Conservation (phyloP, 2,329 filamentous ascomycete genomes). For the Aspergillus neotritici region DNA sequence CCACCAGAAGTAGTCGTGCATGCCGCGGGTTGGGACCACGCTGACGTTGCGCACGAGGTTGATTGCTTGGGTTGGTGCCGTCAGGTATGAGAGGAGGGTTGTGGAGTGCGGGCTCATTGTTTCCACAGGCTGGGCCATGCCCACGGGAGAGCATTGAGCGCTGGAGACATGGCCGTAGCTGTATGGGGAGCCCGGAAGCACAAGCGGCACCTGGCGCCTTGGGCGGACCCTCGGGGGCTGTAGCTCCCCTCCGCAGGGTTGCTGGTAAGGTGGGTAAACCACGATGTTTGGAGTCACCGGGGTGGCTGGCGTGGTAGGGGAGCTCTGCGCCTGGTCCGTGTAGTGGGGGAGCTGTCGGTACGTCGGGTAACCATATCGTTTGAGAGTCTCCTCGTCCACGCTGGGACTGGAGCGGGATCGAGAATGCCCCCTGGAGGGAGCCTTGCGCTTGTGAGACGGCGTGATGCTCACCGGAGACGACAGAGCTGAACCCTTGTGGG, state of each 20-base stretch:
- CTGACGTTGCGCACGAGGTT: constrained; percentile 75
- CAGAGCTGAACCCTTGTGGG: constrained; percentile 42
- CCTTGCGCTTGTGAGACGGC: constrained; percentile 38
- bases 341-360: constrained; percentile 69
- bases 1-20: constrained; percentile 89
- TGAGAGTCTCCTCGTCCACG: constrained; percentile 60
- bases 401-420: constrained; percentile 63
- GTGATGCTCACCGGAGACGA: constrained; percentile 59
- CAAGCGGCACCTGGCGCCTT: constrained; percentile 24
- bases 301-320: constrained; percentile 35
- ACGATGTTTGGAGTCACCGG: constrained; percentile 35
- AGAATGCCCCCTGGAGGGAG: constrained; percentile 38
- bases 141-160: constrained; percentile 23
- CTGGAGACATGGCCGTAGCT: constrained; percentile 20
- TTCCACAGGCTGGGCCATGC: constrained; percentile 19
- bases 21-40: constrained; percentile 58
- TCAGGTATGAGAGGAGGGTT: constrained; percentile 72
- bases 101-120: constrained; percentile 45
- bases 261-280: constrained; percentile 33
- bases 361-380: constrained; percentile 74
- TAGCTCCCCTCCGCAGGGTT: constrained; percentile 28
- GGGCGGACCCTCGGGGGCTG: constrained; percentile 41
- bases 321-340: constrained; percentile 41
- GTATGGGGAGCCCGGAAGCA: constrained; percentile 25
- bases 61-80: constrained; percentile 71